Percentiles rank a stretch among this genome's conserved stretches.
Evolutionary conservation across 139 green algal species (phyloP).

Genomic region (Pycnococcus provasolii): DNA sequence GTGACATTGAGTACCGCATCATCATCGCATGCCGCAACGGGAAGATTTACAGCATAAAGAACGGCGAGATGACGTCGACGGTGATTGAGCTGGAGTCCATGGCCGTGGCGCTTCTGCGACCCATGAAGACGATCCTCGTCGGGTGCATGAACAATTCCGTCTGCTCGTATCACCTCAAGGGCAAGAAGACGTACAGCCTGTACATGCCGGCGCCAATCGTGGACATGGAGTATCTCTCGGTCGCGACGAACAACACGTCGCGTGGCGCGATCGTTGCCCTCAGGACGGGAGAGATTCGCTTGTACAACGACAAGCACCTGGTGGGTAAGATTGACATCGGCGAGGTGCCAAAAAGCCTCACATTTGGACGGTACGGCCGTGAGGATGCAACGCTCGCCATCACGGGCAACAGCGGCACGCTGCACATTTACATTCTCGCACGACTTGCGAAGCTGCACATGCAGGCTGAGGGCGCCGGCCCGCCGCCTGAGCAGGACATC

Average conservation of each 20-base stretch:
- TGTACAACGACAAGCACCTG: slow-evolving; percentile 57
- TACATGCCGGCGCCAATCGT: slow-evolving; percentile 44
- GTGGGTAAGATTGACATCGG: slow-evolving; percentile 32
- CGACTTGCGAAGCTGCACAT: slow-evolving; percentile 46
- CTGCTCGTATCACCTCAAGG: slow-evolving; percentile 43
- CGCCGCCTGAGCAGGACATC: slow-evolving; percentile 49
- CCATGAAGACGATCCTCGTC: slow-evolving; percentile 40
- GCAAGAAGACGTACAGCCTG: slow-evolving; percentile 52
- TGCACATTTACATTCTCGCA: slow-evolving; percentile 62
- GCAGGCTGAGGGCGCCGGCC: slow-evolving; percentile 8
- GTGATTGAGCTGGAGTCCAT: slow-evolving; percentile 54
- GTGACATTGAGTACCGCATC: slow-evolving; percentile 52
- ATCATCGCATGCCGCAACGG: slow-evolving; percentile 48
- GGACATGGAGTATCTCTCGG: slow-evolving; percentile 42
- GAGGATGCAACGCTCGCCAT: slow-evolving; percentile 60
- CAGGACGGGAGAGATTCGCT: slow-evolving; percentile 48
- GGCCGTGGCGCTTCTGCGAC: slow-evolving; percentile 33
- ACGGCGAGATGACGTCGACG: slow-evolving; percentile 33
- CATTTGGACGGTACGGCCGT: slow-evolving; percentile 50
- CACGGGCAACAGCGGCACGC: slow-evolving; percentile 35
- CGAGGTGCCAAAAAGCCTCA: slow-evolving; percentile 40
- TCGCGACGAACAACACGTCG: slow-evolving; percentile 26
- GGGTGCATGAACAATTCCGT: slow-evolving; percentile 59
- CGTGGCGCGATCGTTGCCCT: slow-evolving; percentile 50
- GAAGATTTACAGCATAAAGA: slow-evolving; percentile 49